A percentile compares a stretch with the other conserved stretches of the same genome.
These are phyloP conservation scores for Geum urbanum DNA, from an alignment of 306 rosid genomes.

Conservation along the genomic window DNA sequence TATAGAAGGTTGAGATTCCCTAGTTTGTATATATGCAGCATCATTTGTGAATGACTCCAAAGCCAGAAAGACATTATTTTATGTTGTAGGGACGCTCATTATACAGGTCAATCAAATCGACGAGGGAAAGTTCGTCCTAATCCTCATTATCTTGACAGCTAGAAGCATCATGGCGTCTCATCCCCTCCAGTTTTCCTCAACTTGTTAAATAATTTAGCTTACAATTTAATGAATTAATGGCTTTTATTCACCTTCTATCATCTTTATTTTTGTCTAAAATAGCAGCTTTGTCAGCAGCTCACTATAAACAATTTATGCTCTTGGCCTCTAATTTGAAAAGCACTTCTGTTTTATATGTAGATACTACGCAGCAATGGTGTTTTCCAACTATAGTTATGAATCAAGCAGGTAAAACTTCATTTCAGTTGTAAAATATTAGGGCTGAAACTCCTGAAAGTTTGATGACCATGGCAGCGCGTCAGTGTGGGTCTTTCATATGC, in stretches of 20 bases:
- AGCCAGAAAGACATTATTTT: not conserved
- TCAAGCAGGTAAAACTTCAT: not conserved
- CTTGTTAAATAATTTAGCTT: not conserved
- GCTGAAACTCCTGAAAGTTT: not conserved
- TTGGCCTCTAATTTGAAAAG: not conserved
- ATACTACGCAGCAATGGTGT: not conserved
- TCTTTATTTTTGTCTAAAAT: not conserved
- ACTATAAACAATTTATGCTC: not conserved
- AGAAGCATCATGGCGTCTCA: constrained; percentile 1
- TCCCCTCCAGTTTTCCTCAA: not conserved
- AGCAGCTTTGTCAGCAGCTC: constrained; percentile 3
- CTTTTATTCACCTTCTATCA: not conserved
- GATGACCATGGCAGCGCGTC: not conserved
- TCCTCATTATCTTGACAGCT: not conserved
- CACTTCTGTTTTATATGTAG: not conserved
- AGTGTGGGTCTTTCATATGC: too few relatives aligned
- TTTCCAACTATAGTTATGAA: not conserved
- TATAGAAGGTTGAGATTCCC: not conserved
- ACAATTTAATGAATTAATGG: not conserved
- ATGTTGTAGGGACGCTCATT: not conserved
- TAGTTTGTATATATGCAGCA: not conserved
- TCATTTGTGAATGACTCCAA: not conserved
- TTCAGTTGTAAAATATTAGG: not conserved
- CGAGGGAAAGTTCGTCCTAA: not conserved
- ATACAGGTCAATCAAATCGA: not conserved